phyloP scores from a whole-genome alignment of 805 yeast species.

The Nakazawaea pomicola region DNA sequence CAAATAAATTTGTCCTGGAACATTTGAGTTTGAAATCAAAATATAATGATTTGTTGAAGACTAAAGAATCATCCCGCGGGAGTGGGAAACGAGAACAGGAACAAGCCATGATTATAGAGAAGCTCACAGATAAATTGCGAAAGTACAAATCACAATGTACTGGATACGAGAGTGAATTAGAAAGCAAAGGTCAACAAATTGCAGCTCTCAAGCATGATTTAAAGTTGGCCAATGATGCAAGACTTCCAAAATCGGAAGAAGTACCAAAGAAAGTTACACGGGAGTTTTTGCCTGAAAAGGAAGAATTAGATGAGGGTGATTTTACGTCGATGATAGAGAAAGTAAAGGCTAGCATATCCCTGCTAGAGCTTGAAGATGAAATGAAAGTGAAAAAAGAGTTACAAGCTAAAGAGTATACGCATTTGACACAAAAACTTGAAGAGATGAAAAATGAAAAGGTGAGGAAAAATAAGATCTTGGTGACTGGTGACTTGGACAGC shows the following conservation, averaged over 20 bases:
- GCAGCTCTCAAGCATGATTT: neutral
- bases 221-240: neutral
- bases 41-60: constrained; percentile 5
- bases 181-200: neutral
- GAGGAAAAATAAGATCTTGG: neutral
- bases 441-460: constrained; percentile 2
- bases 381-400: constrained; percentile 3
- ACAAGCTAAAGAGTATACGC: constrained; percentile 7
- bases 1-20: constrained; percentile 5
- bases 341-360: constrained; percentile 3
- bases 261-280: too few species aligned
- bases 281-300: neutral
- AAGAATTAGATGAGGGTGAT: neutral
- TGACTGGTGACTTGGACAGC: constrained; percentile 8
- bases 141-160: constrained; percentile 1
- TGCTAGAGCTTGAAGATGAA: constrained; percentile 11
- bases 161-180: neutral
- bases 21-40: constrained; percentile 9
- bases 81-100: neutral
- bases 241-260: neutral
- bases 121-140: constrained; percentile 9
- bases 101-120: constrained; percentile 1
- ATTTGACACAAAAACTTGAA: constrained; percentile 5
- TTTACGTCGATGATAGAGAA: constrained; percentile 4
- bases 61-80: neutral